Evolutionary conservation across 2,329 filamentous ascomycete species (phyloP), one percentile per base, ranked within the genome.

Genomic region (Taxawa tesnikishii): DNA sequence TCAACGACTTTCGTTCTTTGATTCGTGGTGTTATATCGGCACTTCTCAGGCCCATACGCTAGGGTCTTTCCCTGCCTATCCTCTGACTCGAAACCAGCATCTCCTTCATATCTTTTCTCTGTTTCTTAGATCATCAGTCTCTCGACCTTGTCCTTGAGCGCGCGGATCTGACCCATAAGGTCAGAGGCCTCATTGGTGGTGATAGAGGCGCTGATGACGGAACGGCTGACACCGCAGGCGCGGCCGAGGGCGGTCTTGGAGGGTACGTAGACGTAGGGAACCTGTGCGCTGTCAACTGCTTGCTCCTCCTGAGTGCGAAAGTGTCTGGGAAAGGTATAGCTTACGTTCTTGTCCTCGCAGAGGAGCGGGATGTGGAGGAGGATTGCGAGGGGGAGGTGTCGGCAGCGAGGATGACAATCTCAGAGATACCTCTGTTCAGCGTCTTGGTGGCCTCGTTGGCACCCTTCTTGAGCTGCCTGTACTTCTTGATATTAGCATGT

Each of bases 121-220:
- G n/a, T n/a, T n/a, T n/a, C 24, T 36, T 62, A 94, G 65, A 94
- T 94, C 68, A 88, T 85, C 46, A 94, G 72, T 49, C 87, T 75
- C 72, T 96, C 88, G 34, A 96, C 83, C 75, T 94, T 92, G 63
- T 92, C 83, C 70, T 88, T 92, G 53, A 94, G 69, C 43, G 77
- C 70, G 49, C 81, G 73, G 60, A 96, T 94, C 69, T 92, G 84
- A 51, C 74, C 73, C 59, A 79, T 82, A 38, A 96, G 69, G 60
- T 94, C 87, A 51, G 75, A 82, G 24, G 79, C 80, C 63, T 93
- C 84, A 70, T 93, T 93, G 36, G 80, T 85, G 45, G 84, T 94
- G 62, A 96, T 93, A 51, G 71, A 78, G 40, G 75, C 78, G 25
- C 83, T 79, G 49, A 96, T 94, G 39, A 96, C 87, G 34, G 84